Percentiles rank a stretch among this genome's conserved stretches.
phyloP scores from a whole-genome alignment of 2,329 filamentous ascomycete genomes.

The Cercospora sp. region DNA sequence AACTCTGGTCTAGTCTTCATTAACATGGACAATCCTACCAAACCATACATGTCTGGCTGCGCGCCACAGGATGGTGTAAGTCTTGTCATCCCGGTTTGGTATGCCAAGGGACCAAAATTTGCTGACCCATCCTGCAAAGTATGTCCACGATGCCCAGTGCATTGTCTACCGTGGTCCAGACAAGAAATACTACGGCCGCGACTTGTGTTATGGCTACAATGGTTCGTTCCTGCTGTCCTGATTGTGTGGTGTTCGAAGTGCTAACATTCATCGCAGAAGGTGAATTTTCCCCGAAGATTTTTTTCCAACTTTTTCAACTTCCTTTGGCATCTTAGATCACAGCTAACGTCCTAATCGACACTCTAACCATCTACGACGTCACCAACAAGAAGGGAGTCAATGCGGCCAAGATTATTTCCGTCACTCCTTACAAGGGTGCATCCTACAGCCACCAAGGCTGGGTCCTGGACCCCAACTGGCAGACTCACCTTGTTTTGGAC shows the following conservation, averaged over 20 bases:
- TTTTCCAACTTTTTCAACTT: no score
- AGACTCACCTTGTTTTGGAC: conserved; percentile 52
- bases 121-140: conserved; percentile 29
- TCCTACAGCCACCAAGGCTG: conserved; percentile 57
- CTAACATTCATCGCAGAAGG: no score
- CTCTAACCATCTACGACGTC: conserved; percentile 48
- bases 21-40: conserved; percentile 54
- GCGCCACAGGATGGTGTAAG: conserved; percentile 48
- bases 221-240: no score
- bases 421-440: conserved; percentile 52
- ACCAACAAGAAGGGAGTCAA: conserved; percentile 43
- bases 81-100: background rate
- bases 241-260: no score
- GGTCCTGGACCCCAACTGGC: conserved; percentile 46
- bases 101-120: background rate
- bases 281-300: no score
- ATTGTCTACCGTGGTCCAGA: conserved; percentile 54
- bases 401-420: conserved; percentile 47
- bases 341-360: no score
- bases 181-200: conserved; percentile 45
- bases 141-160: conserved; percentile 58
- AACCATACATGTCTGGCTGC: conserved; percentile 53
- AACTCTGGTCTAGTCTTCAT: conserved; percentile 55
- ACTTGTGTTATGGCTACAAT: conserved; percentile 56
- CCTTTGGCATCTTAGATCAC: no score